Conservation (phyloP, 2,329 filamentous ascomycete genomes). For the Neofusicoccum sp. region DNA sequence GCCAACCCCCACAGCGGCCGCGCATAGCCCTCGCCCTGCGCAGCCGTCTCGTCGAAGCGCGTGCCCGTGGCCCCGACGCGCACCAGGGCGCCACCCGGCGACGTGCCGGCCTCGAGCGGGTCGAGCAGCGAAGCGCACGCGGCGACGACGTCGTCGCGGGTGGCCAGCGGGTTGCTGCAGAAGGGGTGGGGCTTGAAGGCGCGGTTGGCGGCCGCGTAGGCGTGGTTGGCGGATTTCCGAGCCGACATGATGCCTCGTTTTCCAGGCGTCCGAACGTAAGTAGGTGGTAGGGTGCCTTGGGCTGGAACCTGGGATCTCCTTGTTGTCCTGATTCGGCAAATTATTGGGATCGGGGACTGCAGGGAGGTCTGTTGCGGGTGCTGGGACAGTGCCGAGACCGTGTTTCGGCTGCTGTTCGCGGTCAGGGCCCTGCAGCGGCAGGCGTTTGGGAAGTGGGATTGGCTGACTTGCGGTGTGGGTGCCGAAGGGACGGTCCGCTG, state of each 20-base stretch:
- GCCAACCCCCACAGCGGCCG: conserved; percentile 75
- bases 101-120: conserved; percentile 70
- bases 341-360: not conserved
- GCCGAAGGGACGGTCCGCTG: not conserved
- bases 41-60: conserved; percentile 73
- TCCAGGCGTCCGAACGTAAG: not conserved
- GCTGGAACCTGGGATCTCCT: not conserved
- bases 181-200: conserved; percentile 43
- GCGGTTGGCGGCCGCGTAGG: conserved; percentile 38
- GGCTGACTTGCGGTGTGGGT: not conserved
- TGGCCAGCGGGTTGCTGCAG: conserved; percentile 42
- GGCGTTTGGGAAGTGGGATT: not conserved
- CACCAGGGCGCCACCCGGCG: conserved; percentile 62
- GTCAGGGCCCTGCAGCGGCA: not conserved
- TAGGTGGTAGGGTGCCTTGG: not conserved
- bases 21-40: conserved; percentile 73
- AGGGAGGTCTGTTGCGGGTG: not conserved
- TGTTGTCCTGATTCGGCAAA: not conserved
- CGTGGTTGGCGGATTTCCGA: conserved; percentile 11
- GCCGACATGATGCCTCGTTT: not conserved
- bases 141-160: conserved; percentile 42
- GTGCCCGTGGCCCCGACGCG: conserved; percentile 70
- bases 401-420: not conserved
- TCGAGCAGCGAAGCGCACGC: conserved; percentile 59
- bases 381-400: not conserved